Evolutionary conservation across 371 early-diverging fungal genomes (phyloP).

Genomic region (Umbelopsis sp.): DNA sequence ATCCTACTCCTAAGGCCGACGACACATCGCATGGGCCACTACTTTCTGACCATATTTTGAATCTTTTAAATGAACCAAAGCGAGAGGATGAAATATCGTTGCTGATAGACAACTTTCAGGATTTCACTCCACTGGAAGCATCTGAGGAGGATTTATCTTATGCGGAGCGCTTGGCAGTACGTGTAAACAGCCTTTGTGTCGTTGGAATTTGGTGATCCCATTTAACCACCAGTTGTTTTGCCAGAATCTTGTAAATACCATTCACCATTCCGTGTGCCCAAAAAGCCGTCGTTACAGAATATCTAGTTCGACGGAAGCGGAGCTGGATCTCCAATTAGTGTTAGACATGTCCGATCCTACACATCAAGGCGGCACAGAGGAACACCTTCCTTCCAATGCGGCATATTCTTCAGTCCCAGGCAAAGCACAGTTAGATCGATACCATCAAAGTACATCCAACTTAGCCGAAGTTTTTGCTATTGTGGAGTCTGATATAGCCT

Average conservation of each 20-base stretch:
- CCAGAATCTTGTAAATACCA: constrained; percentile 39
- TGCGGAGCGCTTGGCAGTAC: constrained; percentile 17
- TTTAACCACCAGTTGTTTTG: not conserved
- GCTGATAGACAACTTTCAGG: constrained; percentile 10
- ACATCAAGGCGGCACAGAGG: not conserved
- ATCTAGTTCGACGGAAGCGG: constrained; percentile 21
- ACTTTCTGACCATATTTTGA: constrained; percentile 5
- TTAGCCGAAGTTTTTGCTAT: constrained; percentile 62
- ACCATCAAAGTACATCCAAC: constrained; percentile 37
- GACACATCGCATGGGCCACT: not conserved
- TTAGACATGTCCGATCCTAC: not conserved
- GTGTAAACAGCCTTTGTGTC: not conserved
- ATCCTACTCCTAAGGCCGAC: constrained; percentile 20
- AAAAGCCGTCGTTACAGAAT: constrained; percentile 40
- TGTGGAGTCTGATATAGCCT: constrained; percentile 58
- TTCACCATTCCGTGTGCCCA: constrained; percentile 48
- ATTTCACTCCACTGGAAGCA: constrained; percentile 4
- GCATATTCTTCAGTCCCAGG: not conserved
- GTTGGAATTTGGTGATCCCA: not conserved
- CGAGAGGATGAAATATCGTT: constrained; percentile 10
- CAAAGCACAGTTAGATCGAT: constrained; percentile 31
- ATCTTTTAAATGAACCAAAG: constrained; percentile 4
- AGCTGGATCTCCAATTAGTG: constrained; percentile 24
- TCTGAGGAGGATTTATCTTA: not conserved
- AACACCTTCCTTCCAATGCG: constrained; percentile 10